Evolutionary conservation across 371 early-diverging fungal genomes (phyloP).

Genomic region (Mucor irregularis): DNA sequence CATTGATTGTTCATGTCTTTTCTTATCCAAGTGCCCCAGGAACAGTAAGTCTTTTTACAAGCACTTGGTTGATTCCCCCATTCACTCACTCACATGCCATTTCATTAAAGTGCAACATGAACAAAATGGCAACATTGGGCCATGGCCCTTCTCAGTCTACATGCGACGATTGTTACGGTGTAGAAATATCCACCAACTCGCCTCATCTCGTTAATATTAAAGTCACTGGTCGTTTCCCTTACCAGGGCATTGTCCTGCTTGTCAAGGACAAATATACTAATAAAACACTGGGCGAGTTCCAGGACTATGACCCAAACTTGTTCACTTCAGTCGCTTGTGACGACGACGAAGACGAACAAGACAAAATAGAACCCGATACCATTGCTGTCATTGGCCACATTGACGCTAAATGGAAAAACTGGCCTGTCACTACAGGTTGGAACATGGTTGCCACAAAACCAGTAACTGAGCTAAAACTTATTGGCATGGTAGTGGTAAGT

Average conservation of each 20-base stretch:
- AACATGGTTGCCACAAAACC: constrained; percentile 17
- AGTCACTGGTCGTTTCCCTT: constrained; percentile 29
- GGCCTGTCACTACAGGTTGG: constrained; percentile 46
- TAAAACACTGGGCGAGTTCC: constrained; percentile 43
- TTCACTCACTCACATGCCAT: neutral
- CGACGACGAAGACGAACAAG: constrained; percentile 37
- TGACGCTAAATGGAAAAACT: constrained; percentile 37
- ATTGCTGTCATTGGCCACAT: constrained; percentile 40
- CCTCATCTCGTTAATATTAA: constrained; percentile 22
- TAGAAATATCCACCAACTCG: constrained; percentile 19
- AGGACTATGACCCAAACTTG: constrained; percentile 26
- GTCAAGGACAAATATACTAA: constrained; percentile 38
- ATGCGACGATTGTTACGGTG: constrained; percentile 41
- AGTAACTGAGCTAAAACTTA: constrained; percentile 23
- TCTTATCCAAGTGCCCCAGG: constrained; percentile 47
- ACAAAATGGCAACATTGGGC: constrained; percentile 41
- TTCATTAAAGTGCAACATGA: constrained; percentile 38
- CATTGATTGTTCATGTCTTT: neutral
- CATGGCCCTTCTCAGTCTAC: constrained; percentile 49
- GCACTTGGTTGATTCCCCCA: neutral
- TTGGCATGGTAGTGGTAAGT: constrained; percentile 53
- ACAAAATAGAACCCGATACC: constrained; percentile 20
- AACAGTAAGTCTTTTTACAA: constrained; percentile 33
- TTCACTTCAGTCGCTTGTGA: constrained; percentile 48
- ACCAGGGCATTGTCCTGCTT: constrained; percentile 42